Base-by-base conservation (phyloP, 2,329 filamentous ascomycete species). In the Proliferodiscus dingleyae region DNA sequence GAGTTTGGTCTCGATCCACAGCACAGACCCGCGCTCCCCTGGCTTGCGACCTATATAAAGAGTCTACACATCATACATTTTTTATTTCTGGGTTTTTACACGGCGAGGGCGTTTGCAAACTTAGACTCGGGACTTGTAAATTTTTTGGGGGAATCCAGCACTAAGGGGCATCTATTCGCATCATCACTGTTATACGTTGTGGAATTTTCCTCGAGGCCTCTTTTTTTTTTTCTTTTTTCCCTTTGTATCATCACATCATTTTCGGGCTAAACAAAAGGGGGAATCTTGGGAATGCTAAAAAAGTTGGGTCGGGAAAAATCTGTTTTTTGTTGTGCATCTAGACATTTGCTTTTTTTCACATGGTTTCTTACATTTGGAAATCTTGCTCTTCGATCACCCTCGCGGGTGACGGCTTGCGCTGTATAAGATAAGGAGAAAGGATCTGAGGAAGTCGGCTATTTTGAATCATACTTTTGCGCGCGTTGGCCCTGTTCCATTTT, bases 1-100 rank as follows among this genome's bases (percentile, higher is more conserved):
- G 42, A 47, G n/a, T n/a, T n/a, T n/a, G n/a, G 49, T 57, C 54
- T 56, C 43, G 56, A 52, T 45, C 45, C 52, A 57, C 56, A 57
- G 50, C 47, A 56, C 53, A 54, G 10, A 48, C 50, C 49, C 33
- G 32, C 33, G 16, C 32, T 7, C 8, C 46, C 5, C 22, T 28
- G 26, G 28, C 16, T 37, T 15, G 9, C 26, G n/a, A 5, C 5
- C 19, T 9, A 26, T 8, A 8, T 33, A 18, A n/a, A 11, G 22
- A 11, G 40, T 11, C 6, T 41, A 49, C 30, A 38, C 43, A 21
- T 48, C 36, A 41, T 30, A 32, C 34, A 38, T 43, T 24, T 49
- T 32, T 45, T 28, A 23, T 22, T 37, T 29, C 39, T n/a, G n/a
- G 45, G 46, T 44, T 38, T 49, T 43, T 41, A 39, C 41, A 45